Evolutionary conservation across 2,329 filamentous ascomycete species (phyloP), one percentile per base, ranked within the genome.

Genomic region (Colletotrichum magnum): DNA sequence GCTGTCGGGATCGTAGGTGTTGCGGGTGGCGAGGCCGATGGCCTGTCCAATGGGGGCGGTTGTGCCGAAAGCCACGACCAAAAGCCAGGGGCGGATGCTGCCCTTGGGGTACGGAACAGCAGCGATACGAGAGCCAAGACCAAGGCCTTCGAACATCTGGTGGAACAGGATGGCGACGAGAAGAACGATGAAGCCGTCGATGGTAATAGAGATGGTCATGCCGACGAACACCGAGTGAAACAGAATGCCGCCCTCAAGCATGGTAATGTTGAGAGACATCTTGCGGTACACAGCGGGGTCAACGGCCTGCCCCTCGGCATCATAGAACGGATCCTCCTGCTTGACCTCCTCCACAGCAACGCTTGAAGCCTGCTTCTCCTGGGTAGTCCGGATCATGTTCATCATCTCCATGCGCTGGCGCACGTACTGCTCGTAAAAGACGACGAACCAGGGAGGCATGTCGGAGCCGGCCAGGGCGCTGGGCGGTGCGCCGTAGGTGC

Each of bases 31-130:
- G 10, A 92, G 82, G 26, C 89, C 89, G 68, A 91, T 90, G 9
- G 89, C 93, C 77, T 97, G 94, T 9, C 94, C 94, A 18, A 96
- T 84, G 0, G 94, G 94, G 0, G 94, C 97, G 1, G 92, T 94
- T 68, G 88, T 85, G 21, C 92, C 92, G 71, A 91, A 92, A 15
- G 89, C 89, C 13, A 89, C 73, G 2, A 91, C 88, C 16, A 91
- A 80, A 0, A 88, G 67, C 89, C 89, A 91, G 0, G 89, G 89
- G 28, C 87, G 86, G 71, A 83, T 76, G 75, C 88, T 89, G 28
- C 80, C 82, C 68, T 84, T 85, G 16, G 86, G 85, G 70, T 90
- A 90, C 1, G 88, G 85, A 5, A 93, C 88, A 18, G 87, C 88
- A 21, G 91, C 90, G 73, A 94, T 93, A 68, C 92, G 89, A 1